Evolutionary conservation across 129 eudicot genomes (phyloP).

Genomic region (Rutidosis leptorrhynchoides): DNA sequence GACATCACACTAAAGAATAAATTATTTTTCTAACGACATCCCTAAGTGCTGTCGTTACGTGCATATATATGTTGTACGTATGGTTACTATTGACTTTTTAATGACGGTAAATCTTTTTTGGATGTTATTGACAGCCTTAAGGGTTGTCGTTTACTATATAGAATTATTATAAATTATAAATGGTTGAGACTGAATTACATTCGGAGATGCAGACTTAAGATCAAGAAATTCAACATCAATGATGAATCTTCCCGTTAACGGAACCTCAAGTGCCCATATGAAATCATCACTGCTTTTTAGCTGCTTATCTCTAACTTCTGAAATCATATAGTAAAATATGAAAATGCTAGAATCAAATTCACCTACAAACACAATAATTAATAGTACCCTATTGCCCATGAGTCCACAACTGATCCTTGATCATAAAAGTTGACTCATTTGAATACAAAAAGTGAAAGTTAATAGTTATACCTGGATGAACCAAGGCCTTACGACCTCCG

Average conservation of each 20-base stretch:
- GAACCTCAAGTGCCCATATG: slow-evolving; percentile 84
- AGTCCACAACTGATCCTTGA: not conserved
- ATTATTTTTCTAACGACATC: too few relatives aligned
- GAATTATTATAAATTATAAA: too few relatives aligned
- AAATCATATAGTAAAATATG: slow-evolving; percentile 22
- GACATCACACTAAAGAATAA: slow-evolving; percentile 13
- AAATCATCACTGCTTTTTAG: slow-evolving; percentile 81
- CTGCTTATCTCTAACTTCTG: slow-evolving; percentile 82
- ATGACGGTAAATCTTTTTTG: too few relatives aligned
- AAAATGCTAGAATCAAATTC: too few relatives aligned
- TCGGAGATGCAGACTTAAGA: slow-evolving; percentile 61
- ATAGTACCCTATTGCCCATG: not conserved
- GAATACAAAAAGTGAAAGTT: slow-evolving; percentile 3
- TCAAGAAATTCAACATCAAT: slow-evolving; percentile 95
- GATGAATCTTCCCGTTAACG: slow-evolving; percentile 77
- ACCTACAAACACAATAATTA: not conserved
- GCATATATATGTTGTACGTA: too few relatives aligned
- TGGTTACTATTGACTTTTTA: too few relatives aligned
- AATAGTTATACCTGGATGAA: slow-evolving; percentile 71
- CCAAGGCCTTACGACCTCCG: slow-evolving; percentile 75
- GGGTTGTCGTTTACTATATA: too few relatives aligned
- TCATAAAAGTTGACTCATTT: slow-evolving; percentile 10
- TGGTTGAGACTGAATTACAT: slow-evolving; percentile 36
- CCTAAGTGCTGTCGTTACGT: too few relatives aligned
- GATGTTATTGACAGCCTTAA: too few relatives aligned